These are phyloP conservation scores for Yamadazyma mexicana DNA, from an alignment of 1,139 yeast species.

Conservation along the genomic window DNA sequence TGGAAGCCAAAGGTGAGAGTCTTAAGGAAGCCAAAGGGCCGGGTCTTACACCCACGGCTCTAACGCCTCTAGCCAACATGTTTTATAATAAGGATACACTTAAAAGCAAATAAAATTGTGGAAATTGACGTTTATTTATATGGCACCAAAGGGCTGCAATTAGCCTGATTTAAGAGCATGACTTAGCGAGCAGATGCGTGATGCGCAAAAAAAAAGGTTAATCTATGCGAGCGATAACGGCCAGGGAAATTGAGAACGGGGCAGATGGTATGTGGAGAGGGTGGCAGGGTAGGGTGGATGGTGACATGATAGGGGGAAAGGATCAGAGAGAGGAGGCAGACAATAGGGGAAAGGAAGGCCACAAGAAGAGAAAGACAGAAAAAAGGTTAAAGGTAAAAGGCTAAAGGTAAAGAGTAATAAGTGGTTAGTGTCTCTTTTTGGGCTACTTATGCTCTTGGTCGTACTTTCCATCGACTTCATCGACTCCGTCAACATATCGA, in stretches of 20 bases:
- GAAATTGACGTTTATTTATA: constrained; percentile 5
- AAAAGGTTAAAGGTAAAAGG: too few species aligned
- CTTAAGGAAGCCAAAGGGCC: neutral
- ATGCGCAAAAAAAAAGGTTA: constrained; percentile 5
- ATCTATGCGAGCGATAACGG: constrained; percentile 14
- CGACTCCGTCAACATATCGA: too few species aligned
- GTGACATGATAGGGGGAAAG: too few species aligned
- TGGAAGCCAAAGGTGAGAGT: neutral
- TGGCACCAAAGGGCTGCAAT: constrained; percentile 4
- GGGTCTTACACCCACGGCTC: neutral
- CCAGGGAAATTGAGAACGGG: constrained; percentile 6
- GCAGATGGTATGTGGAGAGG: neutral
- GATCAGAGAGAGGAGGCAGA: too few species aligned
- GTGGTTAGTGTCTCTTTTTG: too few species aligned
- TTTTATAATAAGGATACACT: neutral
- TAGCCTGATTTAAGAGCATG: constrained; percentile 1
- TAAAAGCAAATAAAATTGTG: neutral
- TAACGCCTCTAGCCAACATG: neutral
- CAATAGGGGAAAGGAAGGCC: too few species aligned
- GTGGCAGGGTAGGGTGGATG: neutral
- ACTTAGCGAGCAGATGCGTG: constrained; percentile 5
- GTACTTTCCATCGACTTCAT: too few species aligned
- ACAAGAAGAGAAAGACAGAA: too few species aligned
- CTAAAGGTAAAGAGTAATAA: too few species aligned
- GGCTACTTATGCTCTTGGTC: too few species aligned